Percentiles rank a stretch among this genome's conserved stretches.
Evolutionary conservation across 192 early-diverging fungal species (phyloP).

Genomic region (Chytriomyces hyalinus): DNA sequence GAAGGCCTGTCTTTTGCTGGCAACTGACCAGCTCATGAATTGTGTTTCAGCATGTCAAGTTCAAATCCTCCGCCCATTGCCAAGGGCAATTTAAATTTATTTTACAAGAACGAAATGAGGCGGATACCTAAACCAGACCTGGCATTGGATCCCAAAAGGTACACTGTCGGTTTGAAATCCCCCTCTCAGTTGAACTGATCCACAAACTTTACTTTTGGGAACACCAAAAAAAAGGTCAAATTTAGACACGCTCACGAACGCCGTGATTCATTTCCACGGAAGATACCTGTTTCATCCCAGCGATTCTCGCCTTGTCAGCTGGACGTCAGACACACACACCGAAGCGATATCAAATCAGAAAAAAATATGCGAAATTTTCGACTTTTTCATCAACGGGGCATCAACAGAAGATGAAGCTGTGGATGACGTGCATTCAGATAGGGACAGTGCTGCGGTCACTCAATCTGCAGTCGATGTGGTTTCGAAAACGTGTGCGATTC

Average conservation of each 20-base stretch:
- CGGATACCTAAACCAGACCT: background rate
- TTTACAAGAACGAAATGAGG: conserved; percentile 32
- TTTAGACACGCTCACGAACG: background rate
- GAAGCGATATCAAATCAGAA: background rate
- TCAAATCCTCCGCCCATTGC: conserved; percentile 37
- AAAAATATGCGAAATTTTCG: conserved; percentile 17
- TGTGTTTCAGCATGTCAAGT: conserved; percentile 36
- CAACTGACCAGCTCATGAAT: background rate
- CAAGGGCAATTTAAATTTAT: conserved; percentile 41
- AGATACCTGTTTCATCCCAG: conserved; percentile 15
- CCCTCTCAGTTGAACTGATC: background rate
- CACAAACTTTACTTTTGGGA: background rate
- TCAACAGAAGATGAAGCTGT: background rate
- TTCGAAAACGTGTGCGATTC: conserved; percentile 25
- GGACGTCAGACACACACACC: conserved; percentile 2
- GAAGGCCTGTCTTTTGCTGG: background rate
- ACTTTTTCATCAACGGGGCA: conserved; percentile 16
- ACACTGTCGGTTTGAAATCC: background rate
- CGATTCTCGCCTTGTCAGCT: conserved; percentile 13
- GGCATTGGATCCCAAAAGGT: background rate
- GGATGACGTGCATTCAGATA: background rate
- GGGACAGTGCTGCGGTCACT: background rate
- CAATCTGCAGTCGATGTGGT: conserved; percentile 8
- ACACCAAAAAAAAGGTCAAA: background rate
- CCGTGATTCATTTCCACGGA: conserved; percentile 16